These are phyloP conservation scores for Lasiodiplodia hormozganensis DNA, from an alignment of 2,329 filamentous ascomycete species.

Conservation along the genomic window DNA sequence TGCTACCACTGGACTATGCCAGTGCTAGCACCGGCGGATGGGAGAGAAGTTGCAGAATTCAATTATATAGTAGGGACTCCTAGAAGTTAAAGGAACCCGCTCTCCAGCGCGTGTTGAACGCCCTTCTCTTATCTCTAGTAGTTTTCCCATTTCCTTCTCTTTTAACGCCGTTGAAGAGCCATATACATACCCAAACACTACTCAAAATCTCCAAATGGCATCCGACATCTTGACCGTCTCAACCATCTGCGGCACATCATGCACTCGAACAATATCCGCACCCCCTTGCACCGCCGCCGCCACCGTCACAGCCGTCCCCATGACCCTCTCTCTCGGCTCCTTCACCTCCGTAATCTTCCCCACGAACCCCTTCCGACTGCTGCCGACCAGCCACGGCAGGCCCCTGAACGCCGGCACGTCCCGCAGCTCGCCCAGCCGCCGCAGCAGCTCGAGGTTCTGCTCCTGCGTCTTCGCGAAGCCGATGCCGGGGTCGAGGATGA, in stretches of 20 bases:
- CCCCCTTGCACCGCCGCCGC: constrained; percentile 85
- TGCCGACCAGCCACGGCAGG: constrained; percentile 87
- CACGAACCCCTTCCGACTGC: constrained; percentile 89
- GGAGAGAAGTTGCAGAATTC: no score
- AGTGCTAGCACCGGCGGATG: no score
- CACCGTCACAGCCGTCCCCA: constrained; percentile 89
- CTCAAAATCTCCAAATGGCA: constrained; percentile 53
- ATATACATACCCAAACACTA: not conserved
- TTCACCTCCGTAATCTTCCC: constrained; percentile 79
- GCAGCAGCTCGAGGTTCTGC: constrained; percentile 83
- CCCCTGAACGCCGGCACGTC: constrained; percentile 62
- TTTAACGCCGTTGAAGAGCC: not conserved
- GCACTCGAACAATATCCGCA: constrained; percentile 89
- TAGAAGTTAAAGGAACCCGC: not conserved
- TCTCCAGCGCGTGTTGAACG: constrained; percentile 16
- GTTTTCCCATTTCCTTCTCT: not conserved
- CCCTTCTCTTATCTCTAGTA: not conserved
- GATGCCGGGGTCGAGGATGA: constrained; percentile 91
- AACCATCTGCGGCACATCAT: constrained; percentile 87
- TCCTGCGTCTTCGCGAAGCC: constrained; percentile 86
- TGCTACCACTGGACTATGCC: no score
- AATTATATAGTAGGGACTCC: no score
- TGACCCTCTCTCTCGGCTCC: constrained; percentile 72
- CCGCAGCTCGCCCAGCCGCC: constrained; percentile 67
- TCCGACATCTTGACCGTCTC: constrained; percentile 87